These are phyloP conservation scores for Zygotorulaspora danielsina DNA, from an alignment of 805 yeast species.

Conservation along the genomic window DNA sequence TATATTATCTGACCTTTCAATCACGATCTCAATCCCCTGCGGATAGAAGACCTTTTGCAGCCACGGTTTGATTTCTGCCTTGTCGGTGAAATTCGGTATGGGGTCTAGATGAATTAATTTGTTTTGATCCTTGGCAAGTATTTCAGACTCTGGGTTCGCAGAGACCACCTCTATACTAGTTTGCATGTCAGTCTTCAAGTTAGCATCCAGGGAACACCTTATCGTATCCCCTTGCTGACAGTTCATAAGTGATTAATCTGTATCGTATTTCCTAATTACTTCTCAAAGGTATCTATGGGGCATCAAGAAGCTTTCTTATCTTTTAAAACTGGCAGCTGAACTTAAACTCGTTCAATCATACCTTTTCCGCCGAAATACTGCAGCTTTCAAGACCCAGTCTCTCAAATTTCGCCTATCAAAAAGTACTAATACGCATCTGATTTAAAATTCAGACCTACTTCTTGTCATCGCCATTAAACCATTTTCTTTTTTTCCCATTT, in stretches of 20 bases:
- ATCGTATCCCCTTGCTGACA: neutral
- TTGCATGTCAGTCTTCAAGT: neutral
- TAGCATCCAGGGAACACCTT: neutral
- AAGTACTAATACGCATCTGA: too few species aligned
- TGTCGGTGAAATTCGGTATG: constrained; percentile 40
- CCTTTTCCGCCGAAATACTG: too few species aligned
- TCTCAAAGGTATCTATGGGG: neutral
- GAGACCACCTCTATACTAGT: neutral
- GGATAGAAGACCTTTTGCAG: constrained; percentile 45
- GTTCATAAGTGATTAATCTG: neutral
- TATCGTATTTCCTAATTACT: neutral
- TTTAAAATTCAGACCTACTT: too few species aligned
- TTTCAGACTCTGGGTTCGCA: constrained; percentile 6
- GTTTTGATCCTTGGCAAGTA: constrained; percentile 27
- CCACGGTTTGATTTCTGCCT: constrained; percentile 59
- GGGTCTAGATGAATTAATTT: constrained; percentile 38
- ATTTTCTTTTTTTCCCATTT: constrained; percentile 3
- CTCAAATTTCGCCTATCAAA: too few species aligned
- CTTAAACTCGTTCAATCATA: constrained; percentile 2
- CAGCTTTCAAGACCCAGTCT: too few species aligned
- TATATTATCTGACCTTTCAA: constrained; percentile 56
- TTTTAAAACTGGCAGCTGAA: neutral
- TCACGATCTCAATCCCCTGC: constrained; percentile 52
- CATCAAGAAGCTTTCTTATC: neutral
- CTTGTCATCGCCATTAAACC: neutral